Percentiles rank a stretch among this genome's conserved stretches.
Evolutionary conservation across 2,329 filamentous ascomycete species (phyloP).

Genomic region (Mollisiaceae sp.): DNA sequence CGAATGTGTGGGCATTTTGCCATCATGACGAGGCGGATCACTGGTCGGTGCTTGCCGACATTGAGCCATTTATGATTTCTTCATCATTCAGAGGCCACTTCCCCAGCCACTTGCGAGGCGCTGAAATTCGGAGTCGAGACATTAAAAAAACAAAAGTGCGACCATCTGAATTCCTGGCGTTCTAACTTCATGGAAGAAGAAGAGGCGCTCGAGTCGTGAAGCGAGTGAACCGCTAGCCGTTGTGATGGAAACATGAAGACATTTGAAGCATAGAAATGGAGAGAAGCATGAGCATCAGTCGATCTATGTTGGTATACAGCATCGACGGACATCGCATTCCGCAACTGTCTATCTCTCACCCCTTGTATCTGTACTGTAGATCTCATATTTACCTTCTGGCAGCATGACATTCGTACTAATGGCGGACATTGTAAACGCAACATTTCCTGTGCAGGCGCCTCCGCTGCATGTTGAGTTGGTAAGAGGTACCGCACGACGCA

Average conservation of each 20-base stretch:
- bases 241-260: neutral
- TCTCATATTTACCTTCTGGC: neutral
- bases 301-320: neutral
- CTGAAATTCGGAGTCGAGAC: neutral
- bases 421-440: slow-evolving; percentile 22
- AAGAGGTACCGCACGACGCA: slow-evolving; percentile 48
- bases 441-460: slow-evolving; percentile 26
- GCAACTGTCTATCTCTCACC: slow-evolving; percentile 1
- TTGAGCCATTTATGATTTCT: slow-evolving; percentile 6
- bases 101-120: neutral
- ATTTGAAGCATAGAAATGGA: neutral
- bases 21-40: slow-evolving; percentile 4
- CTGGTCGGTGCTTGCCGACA: neutral
- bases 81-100: neutral
- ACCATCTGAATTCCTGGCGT: neutral
- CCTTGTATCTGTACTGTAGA: neutral
- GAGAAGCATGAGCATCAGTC: neutral
- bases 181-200: neutral
- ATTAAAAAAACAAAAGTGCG: neutral
- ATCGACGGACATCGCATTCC: slow-evolving; percentile 6
- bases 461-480: slow-evolving; percentile 35
- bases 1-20: neutral
- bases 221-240: neutral
- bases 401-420: neutral
- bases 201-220: neutral